Evolutionary conservation across 805 yeast genomes (phyloP).

Genomic region (Yamadazyma sp.): DNA sequence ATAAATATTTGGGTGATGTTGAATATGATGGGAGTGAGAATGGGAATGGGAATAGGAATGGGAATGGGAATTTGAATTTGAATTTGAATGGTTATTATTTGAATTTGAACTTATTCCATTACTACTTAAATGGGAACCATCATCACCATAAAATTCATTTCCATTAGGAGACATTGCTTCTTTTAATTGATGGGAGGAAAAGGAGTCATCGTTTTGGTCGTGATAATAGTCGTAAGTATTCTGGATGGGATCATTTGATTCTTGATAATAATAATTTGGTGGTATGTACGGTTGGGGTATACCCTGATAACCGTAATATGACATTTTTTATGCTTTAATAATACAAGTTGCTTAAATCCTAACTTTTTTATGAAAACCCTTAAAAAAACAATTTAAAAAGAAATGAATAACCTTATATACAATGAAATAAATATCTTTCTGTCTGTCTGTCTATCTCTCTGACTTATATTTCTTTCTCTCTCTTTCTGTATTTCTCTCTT

Average conservation of each 20-base stretch:
- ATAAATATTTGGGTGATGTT: not conserved
- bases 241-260: constrained; percentile 11
- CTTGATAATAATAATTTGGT: constrained; percentile 30
- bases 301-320: constrained; percentile 40
- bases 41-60: not conserved
- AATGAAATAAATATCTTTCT: too few species aligned
- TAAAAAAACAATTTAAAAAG: too few species aligned
- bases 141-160: constrained; percentile 24
- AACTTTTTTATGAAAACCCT: too few species aligned
- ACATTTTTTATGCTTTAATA: constrained; percentile 27
- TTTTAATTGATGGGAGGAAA: too few species aligned
- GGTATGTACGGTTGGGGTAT: constrained; percentile 34
- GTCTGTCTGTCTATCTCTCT: too few species aligned
- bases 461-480: too few species aligned
- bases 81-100: constrained; percentile 8
- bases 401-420: too few species aligned
- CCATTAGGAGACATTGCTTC: constrained; percentile 16
- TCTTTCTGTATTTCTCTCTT: too few species aligned
- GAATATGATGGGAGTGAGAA: not conserved
- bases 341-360: too few species aligned
- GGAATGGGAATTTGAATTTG: not conserved
- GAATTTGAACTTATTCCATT: constrained; percentile 10
- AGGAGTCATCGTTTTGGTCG: too few species aligned
- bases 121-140: constrained; percentile 16
- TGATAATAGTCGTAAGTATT: too few species aligned